These are phyloP conservation scores for Cordyceps tenuipes DNA, from an alignment of 2,329 filamentous ascomycete species.

Conservation along the genomic window DNA sequence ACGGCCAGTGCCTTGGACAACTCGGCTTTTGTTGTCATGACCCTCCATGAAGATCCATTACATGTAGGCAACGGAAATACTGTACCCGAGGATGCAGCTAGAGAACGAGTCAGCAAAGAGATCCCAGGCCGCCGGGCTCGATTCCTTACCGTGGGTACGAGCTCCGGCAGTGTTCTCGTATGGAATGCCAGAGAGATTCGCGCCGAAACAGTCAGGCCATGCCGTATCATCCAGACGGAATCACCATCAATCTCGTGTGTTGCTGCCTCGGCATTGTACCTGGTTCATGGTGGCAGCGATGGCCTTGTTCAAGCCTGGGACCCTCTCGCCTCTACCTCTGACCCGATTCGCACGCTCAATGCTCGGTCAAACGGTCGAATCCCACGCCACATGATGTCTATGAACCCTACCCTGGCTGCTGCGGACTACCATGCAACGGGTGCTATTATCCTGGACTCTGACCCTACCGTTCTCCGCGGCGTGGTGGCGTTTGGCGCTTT, in stretches of 20 bases:
- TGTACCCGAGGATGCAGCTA: constrained; percentile 36
- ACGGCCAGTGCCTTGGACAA: constrained; percentile 64
- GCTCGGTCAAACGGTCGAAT: constrained; percentile 75
- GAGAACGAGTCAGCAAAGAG: constrained; percentile 39
- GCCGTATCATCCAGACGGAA: constrained; percentile 82
- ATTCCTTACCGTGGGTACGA: constrained; percentile 73
- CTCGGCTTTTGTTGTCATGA: constrained; percentile 64
- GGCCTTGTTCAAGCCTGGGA: constrained; percentile 96
- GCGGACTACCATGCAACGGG: constrained; percentile 75
- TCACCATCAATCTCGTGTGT: constrained; percentile 81
- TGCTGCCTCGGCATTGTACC: constrained; percentile 73
- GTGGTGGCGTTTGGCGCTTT: constrained; percentile 81
- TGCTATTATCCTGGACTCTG: constrained; percentile 78
- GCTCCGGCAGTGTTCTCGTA: constrained; percentile 63
- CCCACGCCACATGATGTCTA: constrained; percentile 57
- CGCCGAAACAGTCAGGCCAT: constrained; percentile 44
- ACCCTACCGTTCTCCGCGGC: constrained; percentile 76
- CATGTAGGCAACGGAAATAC: constrained; percentile 36
- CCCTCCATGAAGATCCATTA: constrained; percentile 70
- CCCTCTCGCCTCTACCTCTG: constrained; percentile 69
- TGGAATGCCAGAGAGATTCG: constrained; percentile 72
- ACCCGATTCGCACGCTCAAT: constrained; percentile 79
- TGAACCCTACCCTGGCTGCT: constrained; percentile 51
- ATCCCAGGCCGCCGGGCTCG: constrained; percentile 80
- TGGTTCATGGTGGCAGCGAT: constrained; percentile 91